Percentiles rank a stretch among this genome's conserved stretches.
Evolutionary conservation across 352 stramenopile species (phyloP).

Genomic region (Phytophthora colocasiae): DNA sequence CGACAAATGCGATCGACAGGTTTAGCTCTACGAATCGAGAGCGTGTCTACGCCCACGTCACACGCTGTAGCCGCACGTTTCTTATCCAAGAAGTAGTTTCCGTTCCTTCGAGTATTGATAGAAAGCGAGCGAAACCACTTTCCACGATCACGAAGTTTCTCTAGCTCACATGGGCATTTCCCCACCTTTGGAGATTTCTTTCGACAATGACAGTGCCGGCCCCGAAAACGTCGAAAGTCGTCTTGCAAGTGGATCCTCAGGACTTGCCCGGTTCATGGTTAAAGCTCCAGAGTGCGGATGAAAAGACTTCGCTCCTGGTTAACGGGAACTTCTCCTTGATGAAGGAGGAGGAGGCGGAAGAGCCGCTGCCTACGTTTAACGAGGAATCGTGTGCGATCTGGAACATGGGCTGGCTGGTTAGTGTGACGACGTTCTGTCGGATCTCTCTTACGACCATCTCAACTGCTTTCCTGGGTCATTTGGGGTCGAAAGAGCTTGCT

Average conservation of each 20-base stretch:
- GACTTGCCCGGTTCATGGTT: not conserved
- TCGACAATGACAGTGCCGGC: conserved; percentile 23
- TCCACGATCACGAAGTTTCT: not conserved
- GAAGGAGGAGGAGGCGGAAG: conserved; percentile 30
- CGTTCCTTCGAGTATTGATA: conserved; percentile 16
- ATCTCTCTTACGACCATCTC: conserved; percentile 83
- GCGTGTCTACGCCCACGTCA: conserved; percentile 16
- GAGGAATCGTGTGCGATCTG: conserved; percentile 76
- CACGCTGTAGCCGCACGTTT: conserved; percentile 16
- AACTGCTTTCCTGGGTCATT: conserved; percentile 78
- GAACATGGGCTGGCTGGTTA: conserved; percentile 89
- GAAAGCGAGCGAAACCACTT: conserved; percentile 26
- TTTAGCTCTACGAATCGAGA: conserved; percentile 25
- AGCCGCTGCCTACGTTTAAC: conserved; percentile 39
- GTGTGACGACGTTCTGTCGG: conserved; percentile 79
- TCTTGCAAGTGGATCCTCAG: conserved; percentile 22
- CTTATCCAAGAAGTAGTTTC: conserved; percentile 21
- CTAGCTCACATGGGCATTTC: conserved; percentile 24
- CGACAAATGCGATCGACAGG: conserved; percentile 2
- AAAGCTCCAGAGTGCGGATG: conserved; percentile 18
- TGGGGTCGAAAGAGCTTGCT: conserved; percentile 80
- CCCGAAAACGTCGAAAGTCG: conserved; percentile 24
- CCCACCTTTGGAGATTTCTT: conserved; percentile 1
- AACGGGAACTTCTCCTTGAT: conserved; percentile 14
- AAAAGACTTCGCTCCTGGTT: conserved; percentile 28